Evolutionary conservation across 345 rosid species (phyloP).

Genomic region (Citrus glauca): DNA sequence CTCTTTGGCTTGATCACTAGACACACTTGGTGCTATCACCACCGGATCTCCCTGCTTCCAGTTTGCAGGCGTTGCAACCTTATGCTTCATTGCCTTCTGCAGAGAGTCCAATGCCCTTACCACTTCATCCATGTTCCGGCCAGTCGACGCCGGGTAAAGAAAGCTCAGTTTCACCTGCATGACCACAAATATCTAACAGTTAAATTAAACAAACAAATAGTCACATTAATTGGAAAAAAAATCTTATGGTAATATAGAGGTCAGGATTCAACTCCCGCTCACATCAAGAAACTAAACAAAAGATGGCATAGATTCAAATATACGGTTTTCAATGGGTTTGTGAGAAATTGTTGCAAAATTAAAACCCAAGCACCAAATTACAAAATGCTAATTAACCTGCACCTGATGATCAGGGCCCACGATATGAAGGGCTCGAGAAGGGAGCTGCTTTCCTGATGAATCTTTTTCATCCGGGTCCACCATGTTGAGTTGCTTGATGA

Average conservation of each 20-base stretch:
- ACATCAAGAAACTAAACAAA: no score
- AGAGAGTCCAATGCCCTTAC: slow-evolving; percentile 71
- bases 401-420: slow-evolving; percentile 69
- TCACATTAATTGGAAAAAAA: background rate
- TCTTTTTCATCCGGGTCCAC: slow-evolving; percentile 67
- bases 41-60: slow-evolving; percentile 81
- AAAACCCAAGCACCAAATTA: background rate
- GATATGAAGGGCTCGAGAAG: slow-evolving; percentile 75
- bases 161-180: slow-evolving; percentile 68
- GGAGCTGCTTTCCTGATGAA: slow-evolving; percentile 28
- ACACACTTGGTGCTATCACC: slow-evolving; percentile 50
- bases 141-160: slow-evolving; percentile 66
- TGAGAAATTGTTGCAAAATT: background rate
- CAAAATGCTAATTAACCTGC: no score
- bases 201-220: no score
- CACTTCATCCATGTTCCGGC: slow-evolving; percentile 77
- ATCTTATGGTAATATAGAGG: no score
- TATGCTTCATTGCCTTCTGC: slow-evolving; percentile 45
- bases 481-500: slow-evolving; percentile 72
- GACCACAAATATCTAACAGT: background rate
- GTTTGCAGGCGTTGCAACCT: slow-evolving; percentile 71
- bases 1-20: slow-evolving; percentile 55
- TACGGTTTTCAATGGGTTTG: no score
- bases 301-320: no score
- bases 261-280: no score